Percentiles rank a stretch among this genome's conserved stretches.
Conservation (phyloP, 345 rosid genomes). For the Nephelium lappaceum region DNA sequence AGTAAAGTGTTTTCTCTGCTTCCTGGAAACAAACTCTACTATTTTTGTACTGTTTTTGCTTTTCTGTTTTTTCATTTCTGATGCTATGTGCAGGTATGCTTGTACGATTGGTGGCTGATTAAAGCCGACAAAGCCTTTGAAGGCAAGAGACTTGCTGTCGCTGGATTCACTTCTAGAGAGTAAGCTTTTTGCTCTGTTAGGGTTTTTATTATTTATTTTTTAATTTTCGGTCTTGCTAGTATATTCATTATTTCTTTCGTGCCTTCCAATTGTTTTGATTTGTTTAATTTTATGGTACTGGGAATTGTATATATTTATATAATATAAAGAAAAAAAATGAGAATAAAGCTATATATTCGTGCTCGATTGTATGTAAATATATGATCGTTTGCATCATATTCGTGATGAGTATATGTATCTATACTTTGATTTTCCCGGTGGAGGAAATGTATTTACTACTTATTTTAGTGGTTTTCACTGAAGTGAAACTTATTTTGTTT, state of each 20-base stretch:
- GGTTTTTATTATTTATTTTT: background rate
- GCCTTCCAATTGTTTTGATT: background rate
- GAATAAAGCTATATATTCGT: background rate
- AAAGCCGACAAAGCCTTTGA: conserved; percentile 44
- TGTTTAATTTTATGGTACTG: background rate
- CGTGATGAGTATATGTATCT: too few species aligned
- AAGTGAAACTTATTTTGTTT: background rate
- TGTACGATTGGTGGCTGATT: conserved; percentile 81
- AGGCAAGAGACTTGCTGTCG: conserved; percentile 73
- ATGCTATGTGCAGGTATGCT: conserved; percentile 44
- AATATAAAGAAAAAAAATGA: background rate
- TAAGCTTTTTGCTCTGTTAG: conserved; percentile 22
- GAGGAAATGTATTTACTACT: background rate
- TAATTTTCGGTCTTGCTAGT: background rate
- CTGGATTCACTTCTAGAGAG: conserved; percentile 56
- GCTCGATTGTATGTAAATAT: background rate
- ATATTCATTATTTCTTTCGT: background rate
- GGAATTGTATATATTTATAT: background rate
- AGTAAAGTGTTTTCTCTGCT: conserved; percentile 15
- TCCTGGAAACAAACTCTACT: background rate
- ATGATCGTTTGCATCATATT: background rate
- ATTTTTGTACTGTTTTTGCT: background rate
- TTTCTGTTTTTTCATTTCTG: background rate
- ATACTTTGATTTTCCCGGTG: background rate
- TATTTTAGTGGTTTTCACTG: background rate